Evolutionary conservation across 2,329 filamentous ascomycete genomes (phyloP).

Genomic region (Pseudocercospora vitis): DNA sequence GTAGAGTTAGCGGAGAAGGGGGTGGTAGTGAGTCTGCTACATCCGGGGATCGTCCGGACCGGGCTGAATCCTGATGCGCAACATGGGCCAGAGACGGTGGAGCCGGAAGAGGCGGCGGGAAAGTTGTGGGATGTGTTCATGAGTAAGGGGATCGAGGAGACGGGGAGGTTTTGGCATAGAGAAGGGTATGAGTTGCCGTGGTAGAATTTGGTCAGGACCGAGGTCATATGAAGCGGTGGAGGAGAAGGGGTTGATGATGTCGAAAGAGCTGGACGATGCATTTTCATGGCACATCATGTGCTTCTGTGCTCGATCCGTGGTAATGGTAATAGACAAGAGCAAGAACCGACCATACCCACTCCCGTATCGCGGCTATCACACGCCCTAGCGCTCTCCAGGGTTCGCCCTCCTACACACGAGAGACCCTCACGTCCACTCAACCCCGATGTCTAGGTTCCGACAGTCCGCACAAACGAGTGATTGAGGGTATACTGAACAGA

Average conservation of each 20-base stretch:
- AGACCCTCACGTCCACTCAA: too few relatives aligned
- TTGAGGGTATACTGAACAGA: too few relatives aligned
- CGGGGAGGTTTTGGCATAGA: slow-evolving; percentile 48
- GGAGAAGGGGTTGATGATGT: neutral
- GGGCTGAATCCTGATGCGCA: slow-evolving; percentile 33
- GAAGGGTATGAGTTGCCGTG: slow-evolving; percentile 48
- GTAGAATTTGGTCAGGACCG: slow-evolving; percentile 34
- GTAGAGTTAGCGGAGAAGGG: slow-evolving; percentile 44
- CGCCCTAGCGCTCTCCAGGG: too few relatives aligned
- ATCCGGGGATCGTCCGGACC: slow-evolving; percentile 48
- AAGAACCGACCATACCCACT: too few relatives aligned
- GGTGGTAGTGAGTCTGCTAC: slow-evolving; percentile 45
- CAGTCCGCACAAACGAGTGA: too few relatives aligned
- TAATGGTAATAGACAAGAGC: too few relatives aligned
- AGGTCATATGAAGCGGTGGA: neutral
- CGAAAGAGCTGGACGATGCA: neutral
- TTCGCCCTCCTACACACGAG: too few relatives aligned
- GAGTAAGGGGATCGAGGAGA: slow-evolving; percentile 43
- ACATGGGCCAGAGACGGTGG: slow-evolving; percentile 41
- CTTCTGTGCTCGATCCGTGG: too few relatives aligned
- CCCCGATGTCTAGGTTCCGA: too few relatives aligned
- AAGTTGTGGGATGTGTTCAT: slow-evolving; percentile 47
- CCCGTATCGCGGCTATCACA: too few relatives aligned
- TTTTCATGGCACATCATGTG: too few relatives aligned
- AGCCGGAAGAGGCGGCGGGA: slow-evolving; percentile 47